Conservation (phyloP, 2,329 filamentous ascomycete species). For the Beauveria varroae region DNA sequence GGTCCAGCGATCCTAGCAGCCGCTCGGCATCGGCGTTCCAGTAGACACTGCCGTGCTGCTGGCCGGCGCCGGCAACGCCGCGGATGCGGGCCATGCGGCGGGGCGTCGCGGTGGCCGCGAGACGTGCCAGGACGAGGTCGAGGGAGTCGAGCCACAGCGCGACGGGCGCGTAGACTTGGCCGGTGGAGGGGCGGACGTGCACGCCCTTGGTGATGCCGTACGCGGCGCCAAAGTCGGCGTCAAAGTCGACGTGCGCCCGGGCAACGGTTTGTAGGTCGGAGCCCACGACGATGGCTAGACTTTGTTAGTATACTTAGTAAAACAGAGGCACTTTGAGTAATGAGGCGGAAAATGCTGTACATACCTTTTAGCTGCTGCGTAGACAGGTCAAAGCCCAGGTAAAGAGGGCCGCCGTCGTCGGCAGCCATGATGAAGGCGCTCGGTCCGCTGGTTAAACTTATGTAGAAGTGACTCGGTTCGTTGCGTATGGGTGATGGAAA, state of each 20-base stretch:
- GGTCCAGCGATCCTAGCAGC: conserved; percentile 54
- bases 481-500: too few relatives aligned
- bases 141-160: conserved; percentile 92
- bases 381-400: conserved; percentile 90
- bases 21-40: conserved; percentile 68
- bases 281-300: conserved; percentile 71
- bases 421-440: neutral
- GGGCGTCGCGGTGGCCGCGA: conserved; percentile 58
- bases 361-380: conserved; percentile 92
- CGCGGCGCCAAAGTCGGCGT: conserved; percentile 64
- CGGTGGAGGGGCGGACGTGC: conserved; percentile 68
- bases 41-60: conserved; percentile 97
- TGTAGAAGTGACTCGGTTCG: too few relatives aligned
- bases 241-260: conserved; percentile 91
- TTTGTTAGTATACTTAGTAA: neutral
- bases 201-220: conserved; percentile 88
- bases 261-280: conserved; percentile 73
- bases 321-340: neutral
- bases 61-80: conserved; percentile 84
- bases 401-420: conserved; percentile 49
- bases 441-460: neutral
- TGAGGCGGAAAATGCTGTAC: conserved; percentile 8
- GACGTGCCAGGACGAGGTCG: conserved; percentile 70
- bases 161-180: conserved; percentile 88
- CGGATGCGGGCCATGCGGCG: conserved; percentile 63